Conservation (phyloP, 2,329 filamentous ascomycete genomes). For the Pseudogymnoascus destructans region DNA sequence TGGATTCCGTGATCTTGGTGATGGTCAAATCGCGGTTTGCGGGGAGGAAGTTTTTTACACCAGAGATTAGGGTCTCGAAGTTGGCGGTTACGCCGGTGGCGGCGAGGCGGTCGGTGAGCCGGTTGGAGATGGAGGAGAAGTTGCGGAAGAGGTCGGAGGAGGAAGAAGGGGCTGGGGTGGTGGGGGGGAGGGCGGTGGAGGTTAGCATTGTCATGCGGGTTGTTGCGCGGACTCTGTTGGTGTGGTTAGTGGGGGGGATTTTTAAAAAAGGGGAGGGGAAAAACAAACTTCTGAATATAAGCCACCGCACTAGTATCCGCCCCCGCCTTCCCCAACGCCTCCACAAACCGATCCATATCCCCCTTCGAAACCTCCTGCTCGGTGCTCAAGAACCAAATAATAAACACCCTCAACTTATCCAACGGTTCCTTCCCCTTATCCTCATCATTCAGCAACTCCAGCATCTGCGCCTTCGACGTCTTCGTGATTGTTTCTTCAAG, state of each 20-base stretch:
- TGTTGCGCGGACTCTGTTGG: constrained; percentile 67
- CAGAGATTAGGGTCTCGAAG: constrained; percentile 86
- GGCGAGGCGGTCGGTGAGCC: constrained; percentile 86
- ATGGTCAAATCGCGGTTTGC: constrained; percentile 90
- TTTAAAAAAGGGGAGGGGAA: background rate
- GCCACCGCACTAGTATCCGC: constrained; percentile 65
- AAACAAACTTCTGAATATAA: constrained; percentile 69
- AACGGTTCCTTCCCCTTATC: constrained; percentile 71
- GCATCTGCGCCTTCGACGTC: constrained; percentile 75
- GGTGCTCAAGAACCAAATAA: constrained; percentile 94
- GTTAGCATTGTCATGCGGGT: constrained; percentile 98
- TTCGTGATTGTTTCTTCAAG: constrained; percentile 87
- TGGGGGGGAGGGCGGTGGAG: constrained; percentile 53
- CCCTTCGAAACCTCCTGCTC: constrained; percentile 73
- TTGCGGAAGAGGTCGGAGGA: constrained; percentile 80
- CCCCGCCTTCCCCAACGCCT: constrained; percentile 63
- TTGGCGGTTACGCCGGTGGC: constrained; percentile 76
- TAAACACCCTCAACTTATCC: constrained; percentile 86
- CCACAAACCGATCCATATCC: constrained; percentile 78
- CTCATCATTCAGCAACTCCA: constrained; percentile 71
- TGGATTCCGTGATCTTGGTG: constrained; percentile 93
- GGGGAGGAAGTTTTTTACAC: constrained; percentile 96
- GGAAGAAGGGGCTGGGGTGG: constrained; percentile 43
- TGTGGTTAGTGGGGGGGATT: constrained; percentile 20
- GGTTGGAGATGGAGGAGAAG: constrained; percentile 82